Evolutionary conservation across 2,329 filamentous ascomycete species (phyloP).

Genomic region (Pseudogymnoascus sp.): DNA sequence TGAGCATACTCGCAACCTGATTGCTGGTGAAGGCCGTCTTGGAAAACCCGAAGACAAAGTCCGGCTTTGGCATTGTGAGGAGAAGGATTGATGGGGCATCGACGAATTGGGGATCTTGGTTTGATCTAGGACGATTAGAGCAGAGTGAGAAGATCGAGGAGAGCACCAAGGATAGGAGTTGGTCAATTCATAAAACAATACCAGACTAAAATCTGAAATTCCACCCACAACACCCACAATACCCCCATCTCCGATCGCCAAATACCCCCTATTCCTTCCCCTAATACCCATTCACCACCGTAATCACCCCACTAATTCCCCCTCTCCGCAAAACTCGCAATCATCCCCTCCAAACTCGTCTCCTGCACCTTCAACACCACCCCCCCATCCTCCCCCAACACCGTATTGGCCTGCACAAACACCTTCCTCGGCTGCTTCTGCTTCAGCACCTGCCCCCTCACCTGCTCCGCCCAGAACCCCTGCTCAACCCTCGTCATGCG

Average conservation of each 20-base stretch:
- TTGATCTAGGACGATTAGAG: too few relatives aligned
- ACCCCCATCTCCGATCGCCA: too few relatives aligned
- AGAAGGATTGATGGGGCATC: too few relatives aligned
- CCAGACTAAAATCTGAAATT: background rate
- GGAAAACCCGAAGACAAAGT: too few relatives aligned
- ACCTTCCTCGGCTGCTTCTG: constrained; percentile 82
- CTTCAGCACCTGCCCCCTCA: constrained; percentile 65
- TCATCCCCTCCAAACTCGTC: constrained; percentile 68
- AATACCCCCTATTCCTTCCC: too few relatives aligned
- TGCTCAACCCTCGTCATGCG: constrained; percentile 73
- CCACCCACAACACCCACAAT: background rate
- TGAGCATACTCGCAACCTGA: too few relatives aligned
- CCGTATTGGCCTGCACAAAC: constrained; percentile 90
- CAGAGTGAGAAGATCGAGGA: background rate
- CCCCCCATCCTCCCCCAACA: constrained; percentile 58
- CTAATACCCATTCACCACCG: too few relatives aligned
- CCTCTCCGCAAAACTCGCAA: constrained; percentile 70
- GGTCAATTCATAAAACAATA: background rate
- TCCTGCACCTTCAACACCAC: constrained; percentile 82
- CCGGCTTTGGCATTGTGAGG: too few relatives aligned
- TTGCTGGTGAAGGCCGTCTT: too few relatives aligned
- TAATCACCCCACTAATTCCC: background rate
- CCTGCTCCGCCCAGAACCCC: constrained; percentile 74
- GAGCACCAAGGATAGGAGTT: background rate
- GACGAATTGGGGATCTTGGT: too few relatives aligned